A percentile compares a stretch with the other conserved stretches of the same genome.
Evolutionary conservation across 2,329 filamentous ascomycete genomes (phyloP).

Genomic region (Penicillium sp.): DNA sequence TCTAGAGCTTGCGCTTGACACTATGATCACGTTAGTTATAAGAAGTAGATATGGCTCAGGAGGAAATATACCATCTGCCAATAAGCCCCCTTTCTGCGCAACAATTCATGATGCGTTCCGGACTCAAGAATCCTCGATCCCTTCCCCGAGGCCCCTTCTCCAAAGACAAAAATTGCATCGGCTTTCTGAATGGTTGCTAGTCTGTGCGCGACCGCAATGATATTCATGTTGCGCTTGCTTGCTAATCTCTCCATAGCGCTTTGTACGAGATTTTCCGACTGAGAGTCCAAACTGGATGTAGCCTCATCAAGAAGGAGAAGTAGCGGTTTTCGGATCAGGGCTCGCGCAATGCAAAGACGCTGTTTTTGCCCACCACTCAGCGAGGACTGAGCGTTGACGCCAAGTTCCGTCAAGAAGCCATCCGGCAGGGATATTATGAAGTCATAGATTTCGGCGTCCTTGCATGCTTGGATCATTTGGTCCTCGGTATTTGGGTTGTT

Average conservation of each 20-base stretch:
- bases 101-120: constrained; percentile 1
- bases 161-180: constrained; percentile 77
- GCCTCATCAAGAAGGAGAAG: constrained; percentile 54
- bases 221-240: constrained; percentile 59
- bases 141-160: constrained; percentile 40
- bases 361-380: constrained; percentile 60
- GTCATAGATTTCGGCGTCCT: constrained; percentile 34
- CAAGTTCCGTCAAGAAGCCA: constrained; percentile 52
- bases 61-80: constrained; percentile 3
- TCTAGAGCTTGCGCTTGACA: too few species aligned
- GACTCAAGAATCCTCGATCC: background rate
- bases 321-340: constrained; percentile 53
- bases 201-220: constrained; percentile 75
- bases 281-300: constrained; percentile 62
- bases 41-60: too few species aligned
- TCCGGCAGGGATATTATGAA: constrained; percentile 56
- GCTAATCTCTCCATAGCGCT: constrained; percentile 63
- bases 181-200: constrained; percentile 77
- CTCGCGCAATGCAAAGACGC: constrained; percentile 57
- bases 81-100: constrained; percentile 1
- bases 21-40: too few species aligned
- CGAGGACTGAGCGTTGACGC: constrained; percentile 48
- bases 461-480: constrained; percentile 49
- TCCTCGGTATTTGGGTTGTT: constrained; percentile 36
- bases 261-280: constrained; percentile 68